Conservation (phyloP, 768 basidiomycete species). For the Hemileccinum rubropunctum region DNA sequence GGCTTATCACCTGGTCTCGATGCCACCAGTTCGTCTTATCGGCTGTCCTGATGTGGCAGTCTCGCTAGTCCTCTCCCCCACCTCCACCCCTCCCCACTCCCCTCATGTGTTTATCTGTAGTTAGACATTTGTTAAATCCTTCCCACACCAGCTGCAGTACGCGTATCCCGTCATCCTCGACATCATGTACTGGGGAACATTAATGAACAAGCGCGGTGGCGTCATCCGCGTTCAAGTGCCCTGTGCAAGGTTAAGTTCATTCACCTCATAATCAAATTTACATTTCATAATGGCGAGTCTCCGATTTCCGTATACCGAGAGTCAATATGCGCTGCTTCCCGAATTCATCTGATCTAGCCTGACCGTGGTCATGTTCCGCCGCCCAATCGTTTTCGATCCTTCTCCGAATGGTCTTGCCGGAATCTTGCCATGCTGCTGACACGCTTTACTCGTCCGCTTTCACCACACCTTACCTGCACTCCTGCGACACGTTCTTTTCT, state of each 20-base stretch:
- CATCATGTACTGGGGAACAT: constrained; percentile 32
- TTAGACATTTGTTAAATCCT: constrained; percentile 22
- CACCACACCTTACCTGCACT: constrained; percentile 59
- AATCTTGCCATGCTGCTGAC: constrained; percentile 57
- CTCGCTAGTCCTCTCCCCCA: constrained; percentile 9
- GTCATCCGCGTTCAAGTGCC: constrained; percentile 30
- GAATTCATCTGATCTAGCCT: constrained; percentile 26
- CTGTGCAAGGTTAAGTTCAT: constrained; percentile 38
- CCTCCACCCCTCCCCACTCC: constrained; percentile 10
- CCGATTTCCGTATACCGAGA: constrained; percentile 33
- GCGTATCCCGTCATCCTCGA: constrained; percentile 25
- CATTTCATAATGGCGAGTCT: constrained; percentile 36
- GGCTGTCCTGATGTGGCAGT: constrained; percentile 10
- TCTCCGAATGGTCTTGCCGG: constrained; percentile 49
- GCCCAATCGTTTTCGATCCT: constrained; percentile 40
- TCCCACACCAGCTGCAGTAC: constrained; percentile 17
- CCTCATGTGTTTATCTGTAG: constrained; percentile 23
- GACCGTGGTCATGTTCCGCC: constrained; percentile 22
- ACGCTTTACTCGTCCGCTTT: constrained; percentile 44
- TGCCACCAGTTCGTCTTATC: constrained; percentile 25
- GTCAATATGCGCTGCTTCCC: constrained; percentile 28
- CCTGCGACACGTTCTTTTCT: constrained; percentile 60
- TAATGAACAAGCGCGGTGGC: constrained; percentile 32
- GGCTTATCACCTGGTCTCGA: constrained; percentile 19
- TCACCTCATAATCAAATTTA: constrained; percentile 42